Evolutionary conservation across 306 rosid genomes (phyloP).

Genomic region (Cucurbita ficifolia): DNA sequence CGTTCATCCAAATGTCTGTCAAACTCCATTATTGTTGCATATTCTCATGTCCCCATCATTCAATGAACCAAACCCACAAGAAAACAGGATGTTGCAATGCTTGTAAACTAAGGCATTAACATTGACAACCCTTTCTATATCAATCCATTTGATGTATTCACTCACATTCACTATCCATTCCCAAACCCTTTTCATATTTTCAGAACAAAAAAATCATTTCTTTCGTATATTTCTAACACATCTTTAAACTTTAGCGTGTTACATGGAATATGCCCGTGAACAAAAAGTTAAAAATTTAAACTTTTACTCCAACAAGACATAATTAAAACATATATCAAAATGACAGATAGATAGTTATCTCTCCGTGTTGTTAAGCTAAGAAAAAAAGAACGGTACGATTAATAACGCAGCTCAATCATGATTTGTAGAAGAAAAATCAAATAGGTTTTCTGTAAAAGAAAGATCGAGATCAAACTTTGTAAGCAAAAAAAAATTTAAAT

Average conservation of each 20-base stretch:
- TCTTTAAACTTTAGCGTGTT: too few species aligned
- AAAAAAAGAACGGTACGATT: not conserved
- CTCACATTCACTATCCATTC: not conserved
- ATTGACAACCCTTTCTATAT: not conserved
- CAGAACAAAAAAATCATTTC: too few species aligned
- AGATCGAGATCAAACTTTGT: not conserved
- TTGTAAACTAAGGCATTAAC: not conserved
- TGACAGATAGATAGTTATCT: too few species aligned
- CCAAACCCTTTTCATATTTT: not conserved
- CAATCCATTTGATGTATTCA: too few species aligned
- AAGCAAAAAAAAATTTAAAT: not conserved
- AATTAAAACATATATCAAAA: too few species aligned
- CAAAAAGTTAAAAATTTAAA: too few species aligned
- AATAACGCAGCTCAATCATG: not conserved
- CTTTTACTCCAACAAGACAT: too few species aligned
- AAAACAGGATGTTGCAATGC: not conserved
- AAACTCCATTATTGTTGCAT: not conserved
- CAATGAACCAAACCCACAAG: conserved; percentile 32
- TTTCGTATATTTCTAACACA: too few species aligned
- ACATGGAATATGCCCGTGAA: too few species aligned
- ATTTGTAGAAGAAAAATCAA: not conserved
- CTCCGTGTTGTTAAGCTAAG: too few species aligned
- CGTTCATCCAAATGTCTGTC: not conserved
- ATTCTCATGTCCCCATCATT: conserved; percentile 6
- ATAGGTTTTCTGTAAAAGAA: not conserved